A percentile compares a stretch with the other conserved stretches of the same genome.
Conservation (phyloP, 1,284 basidiomycete genomes). For the Heterobasidion irregulare region DNA sequence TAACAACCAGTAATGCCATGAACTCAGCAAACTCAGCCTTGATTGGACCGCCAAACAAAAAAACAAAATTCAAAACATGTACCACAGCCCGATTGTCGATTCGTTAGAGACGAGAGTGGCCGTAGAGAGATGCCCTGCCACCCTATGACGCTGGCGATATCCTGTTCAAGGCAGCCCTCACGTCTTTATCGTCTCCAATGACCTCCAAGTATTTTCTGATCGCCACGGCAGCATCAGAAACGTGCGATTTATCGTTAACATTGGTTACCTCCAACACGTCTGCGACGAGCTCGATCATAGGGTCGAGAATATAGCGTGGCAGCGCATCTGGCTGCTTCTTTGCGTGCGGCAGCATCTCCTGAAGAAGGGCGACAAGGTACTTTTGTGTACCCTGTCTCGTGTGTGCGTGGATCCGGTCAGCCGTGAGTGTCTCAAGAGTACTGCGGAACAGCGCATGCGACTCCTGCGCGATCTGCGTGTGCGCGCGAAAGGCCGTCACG, state of each 20-base stretch:
- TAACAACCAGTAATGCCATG: too few species aligned
- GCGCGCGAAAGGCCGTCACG: slow-evolving; percentile 2
- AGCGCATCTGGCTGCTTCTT: not conserved
- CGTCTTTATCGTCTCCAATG: not conserved
- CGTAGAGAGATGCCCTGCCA: too few species aligned
- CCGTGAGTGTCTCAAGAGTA: slow-evolving; percentile 3
- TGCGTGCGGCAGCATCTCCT: slow-evolving; percentile 2
- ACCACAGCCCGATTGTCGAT: too few species aligned
- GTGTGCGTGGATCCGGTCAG: not conserved
- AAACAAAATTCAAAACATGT: too few species aligned
- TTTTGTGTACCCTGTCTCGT: slow-evolving; percentile 1
- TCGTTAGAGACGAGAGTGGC: too few species aligned
- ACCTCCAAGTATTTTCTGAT: not conserved
- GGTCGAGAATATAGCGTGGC: slow-evolving; percentile 4
- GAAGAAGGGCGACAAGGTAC: slow-evolving; percentile 2
- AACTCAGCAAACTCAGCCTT: too few species aligned
- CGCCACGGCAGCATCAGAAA: not conserved
- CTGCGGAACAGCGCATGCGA: slow-evolving; percentile 3
- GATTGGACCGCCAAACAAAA: too few species aligned
- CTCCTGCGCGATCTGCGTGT: not conserved
- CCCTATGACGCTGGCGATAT: not conserved
- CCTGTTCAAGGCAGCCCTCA: not conserved
- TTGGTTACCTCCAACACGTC: not conserved
- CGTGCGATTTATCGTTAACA: not conserved
- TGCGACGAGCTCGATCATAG: slow-evolving; percentile 2